Evolutionary conservation across 306 rosid species (phyloP), one percentile per base, ranked within the genome.

Genomic region (Gillenia trifoliata): DNA sequence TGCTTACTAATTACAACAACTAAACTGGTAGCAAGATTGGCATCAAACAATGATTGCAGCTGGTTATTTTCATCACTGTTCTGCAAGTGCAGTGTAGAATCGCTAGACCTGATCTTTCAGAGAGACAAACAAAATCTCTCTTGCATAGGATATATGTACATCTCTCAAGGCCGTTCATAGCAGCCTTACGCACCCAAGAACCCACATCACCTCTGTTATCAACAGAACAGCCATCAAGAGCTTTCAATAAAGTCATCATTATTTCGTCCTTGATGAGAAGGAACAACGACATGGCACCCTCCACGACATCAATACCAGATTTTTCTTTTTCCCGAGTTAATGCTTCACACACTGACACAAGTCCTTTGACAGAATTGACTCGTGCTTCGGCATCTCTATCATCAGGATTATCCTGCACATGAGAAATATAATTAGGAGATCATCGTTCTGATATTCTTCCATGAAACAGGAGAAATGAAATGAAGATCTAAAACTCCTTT

Each of bases 171-270:
- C 96, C 98, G 77, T 82, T 83, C 89, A 91, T 72, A 25, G 98
- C 94, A 86, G 92, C 97, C 81, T 90, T 97, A 3, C 98, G 94
- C 72, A 94, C 97, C 98, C 98, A 91, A 83, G 98, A 94, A 69
- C 98, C 98, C 50, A 94, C 97, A 82, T 94, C 97, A 66, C 98
- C 98, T 94, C 98, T 86, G 77, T 90, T 91, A 80, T 94, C 98
- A 57, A 91, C 92, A 79, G 98, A 94, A 78, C 90, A 94, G 81
- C 91, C 98, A 77, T 90, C 95, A 17, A 94, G 91, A 36, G 98
- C 95, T 87, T 83, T 85, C 70, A 91, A 84, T 75, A 94, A 82
- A 85, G 85, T 75, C 61, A 25, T 30, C 88, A 91, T 86, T 81
- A 91, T 91, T 84, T 87, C 88, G 57, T 86, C 86, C 89, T 92